Base-by-base conservation (phyloP, 2,329 filamentous ascomycete species). In the Aspergillus latus region DNA sequence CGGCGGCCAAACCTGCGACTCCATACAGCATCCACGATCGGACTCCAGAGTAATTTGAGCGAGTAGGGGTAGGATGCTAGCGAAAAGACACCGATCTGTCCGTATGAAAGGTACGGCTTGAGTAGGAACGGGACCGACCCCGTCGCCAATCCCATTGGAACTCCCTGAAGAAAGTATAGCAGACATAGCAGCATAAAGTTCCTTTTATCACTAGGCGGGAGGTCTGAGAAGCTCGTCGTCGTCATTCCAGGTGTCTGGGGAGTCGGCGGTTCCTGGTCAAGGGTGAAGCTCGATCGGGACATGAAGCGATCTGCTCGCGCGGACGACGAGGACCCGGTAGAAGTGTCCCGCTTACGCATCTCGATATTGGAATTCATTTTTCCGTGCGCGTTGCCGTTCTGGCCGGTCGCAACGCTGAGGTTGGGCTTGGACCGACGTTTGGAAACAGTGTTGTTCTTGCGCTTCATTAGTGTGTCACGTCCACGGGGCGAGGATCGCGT, bases 11-110 rank as follows among this genome's bases (percentile, higher is more conserved):
- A 77, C 65, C 82, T 86, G 40, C 87, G 86, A 65, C 88, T 96
- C 94, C 94, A 99, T 9, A 96, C 85, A 0, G 94, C 94, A 69
- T 99, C 94, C 54, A 99, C 94, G 65, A 99, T 92, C 1, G 94
- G 94, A 76, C 91, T 96, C 94, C 94, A 99, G 40, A 97, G 82
- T 29, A 99, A 79, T 76, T 99, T 99, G 65, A 99, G 78, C 11
- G 92, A 96, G 75, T 99, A 99, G 0, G 94, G 94, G 68, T 97
- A 99, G 43, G 90, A 93, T 0, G 94, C 94, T 59, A 99, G 81
- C 58, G 90, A 96, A 75, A 99, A 99, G 36, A 97, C 86, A 44
- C 94, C 94, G 61, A 99, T 96, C 73, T 97, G 90, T 66, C 90
- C 88, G 72, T 97, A 99, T 2, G 91, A 96, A 73, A 97, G 86